Percentiles rank a stretch among this genome's conserved stretches.
phyloP scores from a whole-genome alignment of 768 basidiomycete genomes.

The Panellus pusillus region DNA sequence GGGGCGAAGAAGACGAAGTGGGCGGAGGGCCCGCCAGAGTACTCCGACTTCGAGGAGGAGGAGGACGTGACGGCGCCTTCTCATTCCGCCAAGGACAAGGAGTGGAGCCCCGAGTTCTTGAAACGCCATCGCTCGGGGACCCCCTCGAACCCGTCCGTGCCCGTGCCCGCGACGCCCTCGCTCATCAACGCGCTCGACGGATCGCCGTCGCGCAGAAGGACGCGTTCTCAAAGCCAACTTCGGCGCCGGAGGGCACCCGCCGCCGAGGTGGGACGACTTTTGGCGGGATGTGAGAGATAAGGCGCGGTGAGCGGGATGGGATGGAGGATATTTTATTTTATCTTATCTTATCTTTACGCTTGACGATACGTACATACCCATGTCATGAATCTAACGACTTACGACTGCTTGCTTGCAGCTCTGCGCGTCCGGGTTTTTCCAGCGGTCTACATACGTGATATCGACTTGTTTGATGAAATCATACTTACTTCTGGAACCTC shows the following conservation, averaged over 20 bases:
- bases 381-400: too few species aligned
- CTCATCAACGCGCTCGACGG: slow-evolving; percentile 64
- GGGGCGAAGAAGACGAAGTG: slow-evolving; percentile 27
- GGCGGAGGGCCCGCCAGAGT: slow-evolving; percentile 31
- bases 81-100: slow-evolving; percentile 21
- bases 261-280: slow-evolving; percentile 49
- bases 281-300: slow-evolving; percentile 46
- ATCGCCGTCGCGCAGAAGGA: slow-evolving; percentile 55
- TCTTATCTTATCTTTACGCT: too few species aligned
- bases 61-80: slow-evolving; percentile 42
- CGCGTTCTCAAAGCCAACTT: slow-evolving; percentile 38
- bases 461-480: too few species aligned
- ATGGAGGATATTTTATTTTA: too few species aligned
- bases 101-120: slow-evolving; percentile 55
- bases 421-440: too few species aligned
- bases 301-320: slow-evolving; percentile 18
- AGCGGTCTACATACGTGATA: too few species aligned
- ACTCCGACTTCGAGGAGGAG: slow-evolving; percentile 56
- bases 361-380: too few species aligned
- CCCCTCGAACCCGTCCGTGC: slow-evolving; percentile 28
- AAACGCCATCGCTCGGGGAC: slow-evolving; percentile 35
- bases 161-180: slow-evolving; percentile 65
- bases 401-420: too few species aligned
- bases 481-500: too few species aligned
- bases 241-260: slow-evolving; percentile 11